phyloP scores from a whole-genome alignment of 345 rosid genomes.

The Isatis tinctoria region DNA sequence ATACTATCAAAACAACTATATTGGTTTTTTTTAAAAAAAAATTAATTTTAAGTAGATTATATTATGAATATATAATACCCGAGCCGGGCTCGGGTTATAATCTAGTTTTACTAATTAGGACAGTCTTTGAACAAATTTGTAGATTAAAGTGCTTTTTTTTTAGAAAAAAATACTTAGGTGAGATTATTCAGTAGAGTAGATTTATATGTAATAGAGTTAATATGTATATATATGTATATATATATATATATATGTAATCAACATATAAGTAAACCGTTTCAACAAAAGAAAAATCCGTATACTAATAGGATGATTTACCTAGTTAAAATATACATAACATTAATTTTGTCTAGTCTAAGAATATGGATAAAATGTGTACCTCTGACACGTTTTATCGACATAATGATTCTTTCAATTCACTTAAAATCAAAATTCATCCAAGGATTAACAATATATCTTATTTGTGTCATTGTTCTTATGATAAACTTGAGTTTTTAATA shows the following conservation, averaged over 20 bases:
- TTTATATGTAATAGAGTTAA: too few species aligned
- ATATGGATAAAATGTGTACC: not conserved
- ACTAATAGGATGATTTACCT: not conserved
- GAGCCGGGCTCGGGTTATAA: too few species aligned
- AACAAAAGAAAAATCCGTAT: not conserved
- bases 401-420: not conserved
- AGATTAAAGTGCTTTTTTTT: not conserved
- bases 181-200: not conserved
- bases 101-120: conserved; percentile 25
- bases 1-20: too few species aligned
- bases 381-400: not conserved
- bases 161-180: not conserved
- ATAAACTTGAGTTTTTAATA: not conserved
- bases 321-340: not conserved
- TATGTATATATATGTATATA: not conserved
- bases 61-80: too few species aligned
- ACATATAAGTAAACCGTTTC: not conserved
- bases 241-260: not conserved
- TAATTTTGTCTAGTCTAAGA: not conserved
- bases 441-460: not conserved
- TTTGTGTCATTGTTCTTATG: not conserved
- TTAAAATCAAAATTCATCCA: not conserved
- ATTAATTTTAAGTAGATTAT: too few species aligned
- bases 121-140: conserved; percentile 6
- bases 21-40: too few species aligned